Conservation (phyloP, 1,284 basidiomycete genomes). For the Moesziomyces antarcticus region DNA sequence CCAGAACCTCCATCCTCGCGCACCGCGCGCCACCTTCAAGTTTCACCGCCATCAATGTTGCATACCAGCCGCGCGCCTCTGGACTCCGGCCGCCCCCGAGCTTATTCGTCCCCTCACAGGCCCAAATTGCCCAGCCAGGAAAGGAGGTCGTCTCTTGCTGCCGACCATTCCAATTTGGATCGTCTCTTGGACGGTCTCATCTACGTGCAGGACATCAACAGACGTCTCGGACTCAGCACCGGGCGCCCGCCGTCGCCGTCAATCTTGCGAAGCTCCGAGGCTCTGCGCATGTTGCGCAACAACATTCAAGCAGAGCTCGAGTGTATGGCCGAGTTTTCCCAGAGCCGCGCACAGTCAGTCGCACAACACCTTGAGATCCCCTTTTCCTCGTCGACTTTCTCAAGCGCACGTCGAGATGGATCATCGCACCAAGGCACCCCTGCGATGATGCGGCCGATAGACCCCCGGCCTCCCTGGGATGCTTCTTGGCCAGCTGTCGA, state of each 20-base stretch:
- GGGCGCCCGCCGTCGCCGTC: constrained; percentile 22
- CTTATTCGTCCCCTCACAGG: constrained; percentile 30
- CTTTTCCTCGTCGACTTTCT: not conserved
- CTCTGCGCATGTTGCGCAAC: constrained; percentile 10
- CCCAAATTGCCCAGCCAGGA: constrained; percentile 6
- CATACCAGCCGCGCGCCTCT: not conserved
- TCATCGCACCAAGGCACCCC: not conserved
- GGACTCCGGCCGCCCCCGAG: constrained; percentile 24
- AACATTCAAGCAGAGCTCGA: constrained; percentile 35
- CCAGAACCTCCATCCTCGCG: not conserved
- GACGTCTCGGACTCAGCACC: constrained; percentile 26
- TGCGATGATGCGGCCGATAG: not conserved
- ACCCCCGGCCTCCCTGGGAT: not conserved
- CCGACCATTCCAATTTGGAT: constrained; percentile 26
- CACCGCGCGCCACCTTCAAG: not conserved
- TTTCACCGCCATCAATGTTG: no score
- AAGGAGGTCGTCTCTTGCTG: constrained; percentile 22
- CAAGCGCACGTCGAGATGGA: not conserved
- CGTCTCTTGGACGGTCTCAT: constrained; percentile 31
- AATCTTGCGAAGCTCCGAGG: constrained; percentile 19
- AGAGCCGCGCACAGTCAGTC: constrained; percentile 26
- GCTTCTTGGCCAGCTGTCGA: constrained; percentile 5
- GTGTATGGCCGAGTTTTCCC: constrained; percentile 32
- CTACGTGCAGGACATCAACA: constrained; percentile 41
- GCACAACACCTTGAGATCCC: constrained; percentile 23